These are phyloP conservation scores for Mycena vulgaris DNA, from an alignment of 768 basidiomycete species.

Conservation along the genomic window DNA sequence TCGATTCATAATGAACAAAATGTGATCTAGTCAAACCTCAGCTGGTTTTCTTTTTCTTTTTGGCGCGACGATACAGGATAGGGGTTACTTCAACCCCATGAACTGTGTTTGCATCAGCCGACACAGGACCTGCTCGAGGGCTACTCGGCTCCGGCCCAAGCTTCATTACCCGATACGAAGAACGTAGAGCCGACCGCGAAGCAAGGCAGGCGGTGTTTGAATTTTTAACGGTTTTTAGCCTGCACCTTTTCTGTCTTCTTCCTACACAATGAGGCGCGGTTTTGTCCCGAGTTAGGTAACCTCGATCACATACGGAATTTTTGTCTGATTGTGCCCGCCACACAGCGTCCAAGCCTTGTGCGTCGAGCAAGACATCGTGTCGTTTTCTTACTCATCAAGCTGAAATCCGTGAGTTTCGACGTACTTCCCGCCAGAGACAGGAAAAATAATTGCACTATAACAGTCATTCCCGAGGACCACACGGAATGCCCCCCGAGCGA, in stretches of 20 bases:
- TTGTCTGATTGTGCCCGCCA: too few relatives aligned
- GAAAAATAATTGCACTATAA: background rate
- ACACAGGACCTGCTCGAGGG: too few relatives aligned
- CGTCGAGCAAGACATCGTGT: background rate
- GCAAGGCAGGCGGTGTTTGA: background rate
- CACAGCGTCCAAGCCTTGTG: background rate
- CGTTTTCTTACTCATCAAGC: background rate
- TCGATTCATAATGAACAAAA: too few relatives aligned
- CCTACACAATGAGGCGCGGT: slow-evolving; percentile 45
- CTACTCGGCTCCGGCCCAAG: too few relatives aligned
- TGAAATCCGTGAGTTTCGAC: background rate
- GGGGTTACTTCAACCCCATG: too few relatives aligned
- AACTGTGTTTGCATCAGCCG: too few relatives aligned
- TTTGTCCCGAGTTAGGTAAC: slow-evolving; percentile 28
- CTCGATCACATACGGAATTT: background rate
- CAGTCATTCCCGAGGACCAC: background rate
- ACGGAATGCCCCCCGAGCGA: background rate
- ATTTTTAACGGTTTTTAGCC: background rate
- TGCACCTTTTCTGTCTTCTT: background rate
- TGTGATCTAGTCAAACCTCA: too few relatives aligned
- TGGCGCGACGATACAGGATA: too few relatives aligned
- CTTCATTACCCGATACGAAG: too few relatives aligned
- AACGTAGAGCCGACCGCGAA: background rate
- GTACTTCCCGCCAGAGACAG: background rate
- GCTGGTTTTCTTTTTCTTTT: too few relatives aligned